These are phyloP conservation scores for Vishniacozyma victoriae DNA, from an alignment of 768 basidiomycete species.

Conservation along the genomic window DNA sequence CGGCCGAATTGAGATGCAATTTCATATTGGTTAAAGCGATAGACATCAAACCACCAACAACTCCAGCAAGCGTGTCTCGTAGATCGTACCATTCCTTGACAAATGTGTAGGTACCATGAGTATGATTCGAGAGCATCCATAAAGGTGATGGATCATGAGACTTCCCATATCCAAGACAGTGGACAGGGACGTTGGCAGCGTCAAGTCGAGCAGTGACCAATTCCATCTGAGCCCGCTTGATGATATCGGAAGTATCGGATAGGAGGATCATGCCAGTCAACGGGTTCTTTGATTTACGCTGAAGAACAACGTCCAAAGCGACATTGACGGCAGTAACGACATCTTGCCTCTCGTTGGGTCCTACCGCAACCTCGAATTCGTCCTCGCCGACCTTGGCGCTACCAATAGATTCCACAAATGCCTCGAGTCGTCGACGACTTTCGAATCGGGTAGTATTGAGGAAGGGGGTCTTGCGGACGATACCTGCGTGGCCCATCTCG, in stretches of 20 bases:
- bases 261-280: constrained; percentile 87
- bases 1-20: constrained; percentile 88
- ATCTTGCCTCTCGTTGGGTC: constrained; percentile 89
- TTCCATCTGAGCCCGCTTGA: constrained; percentile 94
- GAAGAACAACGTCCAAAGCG: constrained; percentile 86
- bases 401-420: constrained; percentile 69
- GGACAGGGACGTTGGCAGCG: constrained; percentile 92
- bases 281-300: constrained; percentile 85
- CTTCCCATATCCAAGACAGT: constrained; percentile 93
- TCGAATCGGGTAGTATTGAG: constrained; percentile 63
- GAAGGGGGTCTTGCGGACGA: constrained; percentile 90
- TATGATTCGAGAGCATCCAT: constrained; percentile 99
- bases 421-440: constrained; percentile 64
- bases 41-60: constrained; percentile 93
- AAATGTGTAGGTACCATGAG: constrained; percentile 93
- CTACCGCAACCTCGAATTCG: constrained; percentile 62
- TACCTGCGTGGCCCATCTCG: constrained; percentile 74
- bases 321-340: constrained; percentile 98
- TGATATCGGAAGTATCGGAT: constrained; percentile 85
- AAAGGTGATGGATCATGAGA: constrained; percentile 95
- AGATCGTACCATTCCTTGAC: constrained; percentile 98
- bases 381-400: constrained; percentile 46
- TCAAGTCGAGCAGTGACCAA: constrained; percentile 93
- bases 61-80: constrained; percentile 83
- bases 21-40: constrained; percentile 90